Conservation (phyloP, 768 basidiomycete species). For the Thelephora aurantiotincta region DNA sequence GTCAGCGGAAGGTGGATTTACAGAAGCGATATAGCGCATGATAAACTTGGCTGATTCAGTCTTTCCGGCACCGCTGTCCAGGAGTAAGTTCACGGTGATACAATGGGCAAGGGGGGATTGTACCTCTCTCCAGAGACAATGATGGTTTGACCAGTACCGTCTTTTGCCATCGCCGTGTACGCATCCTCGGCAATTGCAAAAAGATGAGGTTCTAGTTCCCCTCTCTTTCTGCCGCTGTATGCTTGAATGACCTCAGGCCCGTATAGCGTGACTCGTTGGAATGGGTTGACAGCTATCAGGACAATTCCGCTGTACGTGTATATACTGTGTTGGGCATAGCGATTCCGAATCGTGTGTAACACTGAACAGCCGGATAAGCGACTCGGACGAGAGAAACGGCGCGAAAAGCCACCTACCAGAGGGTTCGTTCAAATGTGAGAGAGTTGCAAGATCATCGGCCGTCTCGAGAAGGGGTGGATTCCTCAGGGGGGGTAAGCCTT, state of each 20-base stretch:
- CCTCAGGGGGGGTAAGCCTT: conserved; percentile 79
- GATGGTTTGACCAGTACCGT: conserved; percentile 93
- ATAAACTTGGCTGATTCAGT: conserved; percentile 99
- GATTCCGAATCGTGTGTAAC: conserved; percentile 90
- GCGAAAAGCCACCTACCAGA: conserved; percentile 45
- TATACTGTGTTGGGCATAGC: conserved; percentile 94
- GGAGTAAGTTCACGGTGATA: conserved; percentile 5
- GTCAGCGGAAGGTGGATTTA: conserved; percentile 64
- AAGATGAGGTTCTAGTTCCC: conserved; percentile 93
- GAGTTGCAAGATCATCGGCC: conserved; percentile 93
- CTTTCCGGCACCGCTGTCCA: conserved; percentile 87
- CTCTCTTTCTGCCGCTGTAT: conserved; percentile 82
- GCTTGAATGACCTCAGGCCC: conserved; percentile 95
- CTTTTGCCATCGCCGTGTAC: conserved; percentile 91
- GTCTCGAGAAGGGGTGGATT: conserved; percentile 96
- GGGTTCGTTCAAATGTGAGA: conserved; percentile 96
- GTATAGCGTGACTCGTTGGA: conserved; percentile 94
- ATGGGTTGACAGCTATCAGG: conserved; percentile 97
- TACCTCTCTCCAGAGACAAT: conserved; percentile 98
- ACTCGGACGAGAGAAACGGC: background rate
- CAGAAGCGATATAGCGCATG: conserved; percentile 96
- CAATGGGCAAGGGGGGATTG: conserved; percentile 11
- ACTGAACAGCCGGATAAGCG: conserved; percentile 30
- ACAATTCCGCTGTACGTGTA: conserved; percentile 99
- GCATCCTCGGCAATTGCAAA: conserved; percentile 99